phyloP scores from a whole-genome alignment of 2,329 filamentous ascomycete species.

The Rachicladosporium sp. region DNA sequence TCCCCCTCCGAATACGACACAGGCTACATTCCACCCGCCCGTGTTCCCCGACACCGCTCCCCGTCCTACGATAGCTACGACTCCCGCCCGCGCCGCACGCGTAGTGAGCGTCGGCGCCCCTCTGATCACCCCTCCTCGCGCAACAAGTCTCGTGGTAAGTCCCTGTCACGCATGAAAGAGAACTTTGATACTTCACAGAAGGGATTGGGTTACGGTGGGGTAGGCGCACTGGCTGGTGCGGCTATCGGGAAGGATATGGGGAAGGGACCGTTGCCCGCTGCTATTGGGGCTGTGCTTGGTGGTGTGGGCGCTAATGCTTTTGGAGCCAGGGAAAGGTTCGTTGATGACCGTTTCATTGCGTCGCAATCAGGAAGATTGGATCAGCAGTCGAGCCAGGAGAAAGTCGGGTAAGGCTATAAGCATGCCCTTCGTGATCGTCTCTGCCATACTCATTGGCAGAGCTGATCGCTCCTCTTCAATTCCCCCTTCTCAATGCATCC shows the following conservation, averaged over 20 bases:
- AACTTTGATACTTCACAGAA: slow-evolving; percentile 16
- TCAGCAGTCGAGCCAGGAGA: background rate
- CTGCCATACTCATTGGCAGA: background rate
- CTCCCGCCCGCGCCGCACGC: slow-evolving; percentile 4
- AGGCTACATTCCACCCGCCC: background rate
- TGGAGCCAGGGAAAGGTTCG: slow-evolving; percentile 20
- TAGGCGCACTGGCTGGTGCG: slow-evolving; percentile 20
- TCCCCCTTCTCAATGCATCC: background rate
- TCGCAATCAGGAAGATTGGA: no score
- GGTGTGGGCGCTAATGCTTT: slow-evolving; percentile 18
- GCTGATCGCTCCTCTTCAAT: background rate
- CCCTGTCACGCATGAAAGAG: slow-evolving; percentile 9
- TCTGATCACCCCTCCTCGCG: slow-evolving; percentile 5
- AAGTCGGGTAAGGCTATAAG: background rate
- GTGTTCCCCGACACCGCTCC: slow-evolving; percentile 4
- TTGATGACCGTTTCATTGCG: slow-evolving; percentile 3
- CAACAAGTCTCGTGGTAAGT: slow-evolving; percentile 14
- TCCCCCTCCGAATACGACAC: background rate
- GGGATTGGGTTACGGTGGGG: slow-evolving; percentile 15
- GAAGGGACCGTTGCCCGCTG: slow-evolving; percentile 15
- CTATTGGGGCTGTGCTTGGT: slow-evolving; percentile 17
- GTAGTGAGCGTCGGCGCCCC: slow-evolving; percentile 9
- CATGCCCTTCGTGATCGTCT: slow-evolving; percentile 1
- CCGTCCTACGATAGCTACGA: slow-evolving; percentile 7
- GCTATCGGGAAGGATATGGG: slow-evolving; percentile 17